Percentiles rank a stretch among this genome's conserved stretches.
Evolutionary conservation across 1,284 basidiomycete genomes (phyloP).

Genomic region (Thecaphora thlaspeos): DNA sequence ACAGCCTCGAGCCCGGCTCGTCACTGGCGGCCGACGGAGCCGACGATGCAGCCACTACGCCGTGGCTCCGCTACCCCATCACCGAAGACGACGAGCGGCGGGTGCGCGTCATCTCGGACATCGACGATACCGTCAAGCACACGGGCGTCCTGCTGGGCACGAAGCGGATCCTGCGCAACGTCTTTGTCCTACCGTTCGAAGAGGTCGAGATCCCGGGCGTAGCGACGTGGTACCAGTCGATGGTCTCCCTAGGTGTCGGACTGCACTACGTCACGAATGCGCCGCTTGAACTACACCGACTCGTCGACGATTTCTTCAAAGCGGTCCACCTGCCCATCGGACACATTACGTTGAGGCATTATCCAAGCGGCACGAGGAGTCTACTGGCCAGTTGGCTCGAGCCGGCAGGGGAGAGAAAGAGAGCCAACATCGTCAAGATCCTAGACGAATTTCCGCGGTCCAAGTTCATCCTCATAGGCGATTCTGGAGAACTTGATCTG

Average conservation of each 20-base stretch:
- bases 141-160: conserved; percentile 57
- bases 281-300: conserved; percentile 78
- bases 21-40: no score
- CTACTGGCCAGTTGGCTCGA: conserved; percentile 44
- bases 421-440: conserved; percentile 31
- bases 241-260: conserved; percentile 19
- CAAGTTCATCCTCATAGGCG: conserved; percentile 51
- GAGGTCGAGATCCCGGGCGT: conserved; percentile 82
- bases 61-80: conserved; percentile 23
- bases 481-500: conserved; percentile 53
- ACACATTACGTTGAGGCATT: conserved; percentile 50
- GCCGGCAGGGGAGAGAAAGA: conserved; percentile 44
- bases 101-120: conserved; percentile 75
- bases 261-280: conserved; percentile 71
- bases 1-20: no score
- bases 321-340: conserved; percentile 70
- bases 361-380: conserved; percentile 31
- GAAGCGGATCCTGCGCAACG: conserved; percentile 59
- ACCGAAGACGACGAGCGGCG: conserved; percentile 22
- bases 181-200: conserved; percentile 63
- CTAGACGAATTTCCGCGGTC: conserved; percentile 37
- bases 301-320: conserved; percentile 75
- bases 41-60: not conserved
- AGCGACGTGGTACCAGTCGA: conserved; percentile 62
- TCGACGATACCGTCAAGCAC: conserved; percentile 87